Evolutionary conservation across 1,284 basidiomycete genomes (phyloP), one percentile per base, ranked within the genome.

Genomic region (Sporisorium exsertum): DNA sequence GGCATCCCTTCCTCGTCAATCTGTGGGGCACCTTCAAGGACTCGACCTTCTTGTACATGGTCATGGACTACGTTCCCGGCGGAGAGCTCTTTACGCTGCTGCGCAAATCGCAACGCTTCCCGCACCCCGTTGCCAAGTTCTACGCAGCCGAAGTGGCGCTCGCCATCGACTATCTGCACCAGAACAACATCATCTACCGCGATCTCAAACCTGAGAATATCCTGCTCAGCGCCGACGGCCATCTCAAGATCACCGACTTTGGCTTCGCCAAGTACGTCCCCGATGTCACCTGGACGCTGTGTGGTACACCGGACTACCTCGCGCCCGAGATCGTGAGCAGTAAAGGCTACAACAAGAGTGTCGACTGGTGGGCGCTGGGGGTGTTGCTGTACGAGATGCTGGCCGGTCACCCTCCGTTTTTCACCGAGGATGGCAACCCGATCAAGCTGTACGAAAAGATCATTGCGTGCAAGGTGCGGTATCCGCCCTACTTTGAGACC

Each of bases 11-110:
- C 87, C 92, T 99, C 75, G 92, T 99, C 87, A 99, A 97, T 83
- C 90, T 99, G 6, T 99, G 96, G 96, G 97, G 96, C 27, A 93
- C 94, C 1, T 99, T 99, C 87, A 94, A 97, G 81, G 96, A 98
- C 82, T 88, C 91, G 12, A 89, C 93, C 50, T 98, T 97, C 85
- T 88, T 99, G 15, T 99, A 97, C 88, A 97, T 99, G 95, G 95
- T 99, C 64, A 98, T 99, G 96, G 97, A 99, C 87, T 99, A 97
- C 85, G 96, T 99, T 5, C 94, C 95, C 0, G 96, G 96, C 22
- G 96, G 96, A 20, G 96, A 99, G 87, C 88, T 99, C 8, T 99
- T 99, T 85, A 83, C 82, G n/a, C 81, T 84, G 13, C 68, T 85
- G 12, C 61, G 83, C 13, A 82, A 84, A 51, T 73, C 68, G 20